phyloP scores from a whole-genome alignment of 2,329 filamentous ascomycete species.

The Neophaeococcomyces mojaviensis region DNA sequence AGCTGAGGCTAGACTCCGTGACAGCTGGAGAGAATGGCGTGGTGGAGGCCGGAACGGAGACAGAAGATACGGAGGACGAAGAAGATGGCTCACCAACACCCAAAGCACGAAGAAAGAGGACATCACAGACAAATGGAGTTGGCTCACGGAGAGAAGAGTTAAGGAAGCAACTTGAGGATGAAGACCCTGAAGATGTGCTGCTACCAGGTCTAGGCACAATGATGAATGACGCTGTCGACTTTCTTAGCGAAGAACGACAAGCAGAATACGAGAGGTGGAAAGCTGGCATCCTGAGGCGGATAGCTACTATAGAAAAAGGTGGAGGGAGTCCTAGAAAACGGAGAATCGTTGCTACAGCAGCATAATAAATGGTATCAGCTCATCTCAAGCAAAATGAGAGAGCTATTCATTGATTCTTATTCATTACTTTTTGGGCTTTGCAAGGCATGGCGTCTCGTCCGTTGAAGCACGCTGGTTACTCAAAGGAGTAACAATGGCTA shows the following conservation, averaged over 20 bases:
- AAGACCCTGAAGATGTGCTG: constrained; percentile 30
- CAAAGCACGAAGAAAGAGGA: too few species aligned
- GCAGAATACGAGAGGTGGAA: constrained; percentile 39
- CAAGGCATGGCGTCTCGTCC: background rate
- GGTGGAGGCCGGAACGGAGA: too few species aligned
- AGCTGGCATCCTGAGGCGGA: constrained; percentile 32
- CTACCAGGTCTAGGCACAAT: constrained; percentile 43
- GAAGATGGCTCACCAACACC: background rate
- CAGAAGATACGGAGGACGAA: background rate
- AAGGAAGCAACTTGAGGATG: constrained; percentile 10
- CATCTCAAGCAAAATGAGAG: background rate
- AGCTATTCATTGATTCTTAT: background rate
- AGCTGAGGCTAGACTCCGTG: constrained; percentile 13
- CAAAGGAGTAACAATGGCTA: background rate
- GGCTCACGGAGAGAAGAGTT: constrained; percentile 1
- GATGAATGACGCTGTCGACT: constrained; percentile 44
- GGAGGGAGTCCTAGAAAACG: too few species aligned
- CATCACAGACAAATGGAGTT: too few species aligned
- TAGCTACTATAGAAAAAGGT: constrained; percentile 29
- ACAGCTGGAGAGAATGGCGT: too few species aligned
- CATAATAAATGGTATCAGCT: background rate
- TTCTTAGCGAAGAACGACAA: constrained; percentile 37
- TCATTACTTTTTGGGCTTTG: background rate
- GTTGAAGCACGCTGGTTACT: background rate
- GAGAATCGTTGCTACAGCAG: too few species aligned